These are phyloP conservation scores for Biscogniauxia sp. DNA, from an alignment of 2,329 filamentous ascomycete genomes.

Conservation along the genomic window DNA sequence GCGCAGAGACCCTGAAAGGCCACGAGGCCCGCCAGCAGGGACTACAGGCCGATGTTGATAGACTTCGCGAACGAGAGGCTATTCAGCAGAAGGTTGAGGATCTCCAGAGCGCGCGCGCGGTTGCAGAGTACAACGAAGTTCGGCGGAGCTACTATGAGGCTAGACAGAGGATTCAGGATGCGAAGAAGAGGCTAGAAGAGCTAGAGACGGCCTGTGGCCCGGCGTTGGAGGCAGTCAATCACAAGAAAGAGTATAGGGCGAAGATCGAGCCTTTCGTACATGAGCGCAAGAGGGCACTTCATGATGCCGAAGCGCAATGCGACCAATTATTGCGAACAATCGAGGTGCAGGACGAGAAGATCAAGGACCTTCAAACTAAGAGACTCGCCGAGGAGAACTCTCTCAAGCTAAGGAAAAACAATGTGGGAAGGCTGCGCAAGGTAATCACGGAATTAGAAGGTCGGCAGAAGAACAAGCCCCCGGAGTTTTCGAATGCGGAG, in stretches of 20 bases:
- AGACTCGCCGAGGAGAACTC: slow-evolving; percentile 51
- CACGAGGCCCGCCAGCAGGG: slow-evolving; percentile 71
- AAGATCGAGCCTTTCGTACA: slow-evolving; percentile 55
- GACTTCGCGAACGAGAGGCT: slow-evolving; percentile 71
- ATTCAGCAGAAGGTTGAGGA: slow-evolving; percentile 63
- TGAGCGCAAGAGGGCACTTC: slow-evolving; percentile 53
- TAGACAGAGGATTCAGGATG: slow-evolving; percentile 54
- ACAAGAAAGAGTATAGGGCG: slow-evolving; percentile 65
- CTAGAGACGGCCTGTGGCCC: slow-evolving; percentile 64
- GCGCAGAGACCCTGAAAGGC: slow-evolving; percentile 61
- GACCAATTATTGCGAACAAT: slow-evolving; percentile 39
- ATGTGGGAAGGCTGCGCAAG: slow-evolving; percentile 41
- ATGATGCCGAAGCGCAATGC: slow-evolving; percentile 51
- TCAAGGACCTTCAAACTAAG: slow-evolving; percentile 44
- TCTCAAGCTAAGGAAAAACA: slow-evolving; percentile 45
- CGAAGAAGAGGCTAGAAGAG: slow-evolving; percentile 54
- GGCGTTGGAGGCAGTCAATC: slow-evolving; percentile 63
- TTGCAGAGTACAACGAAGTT: slow-evolving; percentile 62
- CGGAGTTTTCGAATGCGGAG: slow-evolving; percentile 64
- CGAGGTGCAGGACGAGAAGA: slow-evolving; percentile 39
- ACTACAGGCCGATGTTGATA: slow-evolving; percentile 78
- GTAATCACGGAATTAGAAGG: slow-evolving; percentile 64
- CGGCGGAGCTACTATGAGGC: slow-evolving; percentile 46
- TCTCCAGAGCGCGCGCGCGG: slow-evolving; percentile 63
- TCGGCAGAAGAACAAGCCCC: slow-evolving; percentile 58